Percentiles rank a stretch among this genome's conserved stretches.
These are phyloP conservation scores for Penicillium sp. DNA, from an alignment of 2,329 filamentous ascomycete species.

Conservation along the genomic window DNA sequence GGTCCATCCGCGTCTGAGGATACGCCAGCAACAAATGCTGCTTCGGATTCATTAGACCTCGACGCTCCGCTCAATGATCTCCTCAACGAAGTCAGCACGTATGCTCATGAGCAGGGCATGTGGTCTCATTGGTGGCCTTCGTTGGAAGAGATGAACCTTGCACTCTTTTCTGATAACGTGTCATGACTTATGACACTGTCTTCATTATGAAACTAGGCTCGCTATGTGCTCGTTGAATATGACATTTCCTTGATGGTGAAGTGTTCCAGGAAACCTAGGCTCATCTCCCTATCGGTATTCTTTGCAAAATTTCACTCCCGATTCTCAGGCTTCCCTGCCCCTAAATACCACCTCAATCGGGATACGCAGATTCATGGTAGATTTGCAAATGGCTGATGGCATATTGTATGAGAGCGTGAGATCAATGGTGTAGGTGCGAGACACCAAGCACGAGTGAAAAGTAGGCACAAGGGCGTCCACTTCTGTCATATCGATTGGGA, in stretches of 20 bases:
- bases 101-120: slow-evolving; percentile 20
- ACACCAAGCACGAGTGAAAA: slow-evolving; percentile 8
- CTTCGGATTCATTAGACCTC: slow-evolving; percentile 12
- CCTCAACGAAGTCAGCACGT: slow-evolving; percentile 17
- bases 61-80: slow-evolving; percentile 18
- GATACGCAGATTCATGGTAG: neutral
- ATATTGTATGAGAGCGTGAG: slow-evolving; percentile 2
- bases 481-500: neutral
- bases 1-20: slow-evolving; percentile 2
- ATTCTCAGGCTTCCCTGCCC: neutral
- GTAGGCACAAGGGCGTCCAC: slow-evolving; percentile 2
- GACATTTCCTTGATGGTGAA: neutral
- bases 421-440: slow-evolving; percentile 7
- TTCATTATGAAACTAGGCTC: neutral
- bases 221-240: neutral
- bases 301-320: neutral
- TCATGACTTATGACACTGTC: neutral
- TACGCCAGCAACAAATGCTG: slow-evolving; percentile 5
- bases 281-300: too few relatives aligned
- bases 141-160: slow-evolving; percentile 14
- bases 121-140: slow-evolving; percentile 23
- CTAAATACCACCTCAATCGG: neutral
- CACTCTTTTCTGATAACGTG: slow-evolving; percentile 2
- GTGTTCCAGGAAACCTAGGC: too few relatives aligned
- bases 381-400: neutral